Evolutionary conservation across 257 asterid genomes (phyloP).

Genomic region (Gynochthodes officinalis): DNA sequence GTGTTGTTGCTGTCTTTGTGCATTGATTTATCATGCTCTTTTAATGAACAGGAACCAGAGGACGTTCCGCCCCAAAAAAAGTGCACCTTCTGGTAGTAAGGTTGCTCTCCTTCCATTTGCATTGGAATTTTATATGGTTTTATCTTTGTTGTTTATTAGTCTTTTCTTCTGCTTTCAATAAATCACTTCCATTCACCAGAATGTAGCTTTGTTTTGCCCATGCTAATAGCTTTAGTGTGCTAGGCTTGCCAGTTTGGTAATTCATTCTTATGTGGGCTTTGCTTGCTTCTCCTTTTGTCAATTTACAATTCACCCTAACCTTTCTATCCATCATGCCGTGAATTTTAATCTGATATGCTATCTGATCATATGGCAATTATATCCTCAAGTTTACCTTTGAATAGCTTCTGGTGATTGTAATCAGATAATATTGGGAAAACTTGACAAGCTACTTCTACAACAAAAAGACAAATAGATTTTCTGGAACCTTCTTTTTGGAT

Average conservation of each 20-base stretch:
- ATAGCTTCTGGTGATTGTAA: neutral
- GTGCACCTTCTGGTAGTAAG: constrained; percentile 98
- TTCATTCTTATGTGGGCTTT: neutral
- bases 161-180: neutral
- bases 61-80: constrained; percentile 93
- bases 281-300: neutral
- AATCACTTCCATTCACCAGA: neutral
- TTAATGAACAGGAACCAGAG: constrained; percentile 68
- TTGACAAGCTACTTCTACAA: neutral
- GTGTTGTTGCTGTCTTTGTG: neutral
- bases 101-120: constrained; percentile 31
- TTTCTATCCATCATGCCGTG: neutral
- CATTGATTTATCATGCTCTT: constrained; percentile 8
- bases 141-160: neutral
- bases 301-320: neutral
- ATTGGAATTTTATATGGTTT: neutral
- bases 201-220: neutral
- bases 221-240: neutral
- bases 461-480: neutral
- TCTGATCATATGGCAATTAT: neutral
- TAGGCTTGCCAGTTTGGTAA: neutral
- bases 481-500: neutral
- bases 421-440: neutral
- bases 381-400: neutral
- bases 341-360: neutral